Evolutionary conservation across 1,284 basidiomycete species (phyloP).

Genomic region (Vanrija sp.): DNA sequence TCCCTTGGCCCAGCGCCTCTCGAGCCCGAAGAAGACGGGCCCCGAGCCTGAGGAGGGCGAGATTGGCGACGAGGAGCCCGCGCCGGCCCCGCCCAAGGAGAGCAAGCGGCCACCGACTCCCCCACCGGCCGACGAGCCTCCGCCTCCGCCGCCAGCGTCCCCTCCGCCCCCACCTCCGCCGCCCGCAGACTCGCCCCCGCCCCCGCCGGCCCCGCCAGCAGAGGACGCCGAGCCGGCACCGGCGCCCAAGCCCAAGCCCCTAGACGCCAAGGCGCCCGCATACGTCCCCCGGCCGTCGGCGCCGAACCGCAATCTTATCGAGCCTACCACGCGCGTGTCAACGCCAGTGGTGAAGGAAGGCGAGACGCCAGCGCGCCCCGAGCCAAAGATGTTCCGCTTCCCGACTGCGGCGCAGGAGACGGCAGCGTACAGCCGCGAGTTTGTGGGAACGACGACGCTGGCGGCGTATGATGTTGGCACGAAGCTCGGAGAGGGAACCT

Average conservation of each 20-base stretch:
- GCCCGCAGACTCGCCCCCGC: slow-evolving; percentile 32
- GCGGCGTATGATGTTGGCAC: slow-evolving; percentile 73
- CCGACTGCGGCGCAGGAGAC: slow-evolving; percentile 64
- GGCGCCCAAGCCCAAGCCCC: slow-evolving; percentile 11
- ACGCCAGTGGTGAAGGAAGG: slow-evolving; percentile 9
- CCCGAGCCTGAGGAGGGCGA: slow-evolving; percentile 6
- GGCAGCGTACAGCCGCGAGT: slow-evolving; percentile 61
- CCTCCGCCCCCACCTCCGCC: slow-evolving; percentile 16
- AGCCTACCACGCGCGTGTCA: slow-evolving; percentile 24
- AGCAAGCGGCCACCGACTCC: not conserved
- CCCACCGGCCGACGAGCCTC: slow-evolving; percentile 45
- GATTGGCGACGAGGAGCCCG: slow-evolving; percentile 5
- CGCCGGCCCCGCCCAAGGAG: not conserved
- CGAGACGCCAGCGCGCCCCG: slow-evolving; percentile 5
- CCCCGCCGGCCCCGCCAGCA: not conserved
- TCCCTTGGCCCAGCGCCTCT: too few species aligned
- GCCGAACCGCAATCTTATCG: slow-evolving; percentile 37
- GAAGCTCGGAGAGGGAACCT: slow-evolving; percentile 91
- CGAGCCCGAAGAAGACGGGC: not conserved
- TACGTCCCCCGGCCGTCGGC: slow-evolving; percentile 21
- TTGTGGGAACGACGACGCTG: slow-evolving; percentile 71
- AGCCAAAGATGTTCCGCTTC: slow-evolving; percentile 32
- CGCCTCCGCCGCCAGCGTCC: slow-evolving; percentile 25
- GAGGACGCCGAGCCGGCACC: slow-evolving; percentile 34
- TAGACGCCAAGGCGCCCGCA: slow-evolving; percentile 18